These are phyloP conservation scores for Artomyces pyxidatus DNA, from an alignment of 768 basidiomycete species.

Conservation along the genomic window DNA sequence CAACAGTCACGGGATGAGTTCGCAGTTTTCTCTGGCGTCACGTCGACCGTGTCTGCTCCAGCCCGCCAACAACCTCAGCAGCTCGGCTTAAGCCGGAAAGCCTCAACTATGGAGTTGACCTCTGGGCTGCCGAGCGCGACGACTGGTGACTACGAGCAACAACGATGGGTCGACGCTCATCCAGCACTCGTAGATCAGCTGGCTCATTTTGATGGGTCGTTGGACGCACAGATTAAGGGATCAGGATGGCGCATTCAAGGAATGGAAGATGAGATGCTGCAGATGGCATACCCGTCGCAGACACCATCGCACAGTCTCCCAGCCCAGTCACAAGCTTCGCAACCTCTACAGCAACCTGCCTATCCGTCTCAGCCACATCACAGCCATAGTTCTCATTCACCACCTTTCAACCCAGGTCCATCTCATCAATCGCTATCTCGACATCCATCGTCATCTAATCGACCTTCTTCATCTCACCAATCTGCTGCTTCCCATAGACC, in stretches of 20 bases:
- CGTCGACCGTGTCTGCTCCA: constrained; percentile 52
- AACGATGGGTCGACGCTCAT: constrained; percentile 14
- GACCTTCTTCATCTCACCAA: no score
- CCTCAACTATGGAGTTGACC: background rate
- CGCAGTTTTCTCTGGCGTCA: constrained; percentile 70
- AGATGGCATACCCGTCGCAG: no score
- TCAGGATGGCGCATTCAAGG: constrained; percentile 6
- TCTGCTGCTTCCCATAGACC: no score
- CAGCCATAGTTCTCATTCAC: no score
- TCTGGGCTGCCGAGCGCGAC: background rate
- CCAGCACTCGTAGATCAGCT: constrained; percentile 26
- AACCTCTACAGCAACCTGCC: no score
- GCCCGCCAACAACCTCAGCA: constrained; percentile 11
- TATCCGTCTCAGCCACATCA: no score
- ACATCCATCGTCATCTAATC: no score
- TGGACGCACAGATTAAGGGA: constrained; percentile 22
- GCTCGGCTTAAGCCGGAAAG: constrained; percentile 11
- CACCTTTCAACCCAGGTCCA: no score
- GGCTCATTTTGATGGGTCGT: constrained; percentile 21
- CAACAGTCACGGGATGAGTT: constrained; percentile 57
- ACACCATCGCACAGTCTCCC: no score
- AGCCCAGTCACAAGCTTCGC: no score
- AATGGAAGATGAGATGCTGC: no score
- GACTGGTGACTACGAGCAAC: background rate
- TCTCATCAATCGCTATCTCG: no score